These are phyloP conservation scores for Asterella californica DNA, from an alignment of 225 moss, liverwort and hornwort species.

Conservation along the genomic window DNA sequence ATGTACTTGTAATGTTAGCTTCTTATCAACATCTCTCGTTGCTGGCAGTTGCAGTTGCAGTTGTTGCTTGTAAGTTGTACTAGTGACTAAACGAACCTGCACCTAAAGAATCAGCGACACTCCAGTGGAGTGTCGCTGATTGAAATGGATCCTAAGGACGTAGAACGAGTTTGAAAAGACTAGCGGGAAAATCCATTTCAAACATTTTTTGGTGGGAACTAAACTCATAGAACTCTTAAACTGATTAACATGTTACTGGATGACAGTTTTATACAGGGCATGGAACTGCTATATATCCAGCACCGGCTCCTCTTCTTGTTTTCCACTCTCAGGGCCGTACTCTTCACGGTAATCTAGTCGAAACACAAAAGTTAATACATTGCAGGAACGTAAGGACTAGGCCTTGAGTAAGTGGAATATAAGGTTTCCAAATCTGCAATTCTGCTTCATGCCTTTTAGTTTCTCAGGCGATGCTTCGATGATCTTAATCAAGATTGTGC, in stretches of 20 bases:
- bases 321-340: slow-evolving; percentile 39
- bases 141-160: too few species aligned
- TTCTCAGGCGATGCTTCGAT: neutral
- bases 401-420: neutral
- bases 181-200: neutral
- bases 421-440: neutral
- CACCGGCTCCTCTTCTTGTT: slow-evolving; percentile 40
- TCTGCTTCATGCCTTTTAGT: neutral
- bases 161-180: neutral
- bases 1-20: neutral
- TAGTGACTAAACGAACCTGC: neutral
- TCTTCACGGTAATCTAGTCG: slow-evolving; percentile 16
- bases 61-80: neutral
- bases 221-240: neutral
- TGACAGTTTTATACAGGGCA: slow-evolving; percentile 42
- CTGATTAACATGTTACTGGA: slow-evolving; percentile 11
- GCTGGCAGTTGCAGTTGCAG: neutral
- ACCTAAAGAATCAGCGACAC: neutral
- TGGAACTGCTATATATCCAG: slow-evolving; percentile 36
- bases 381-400: neutral
- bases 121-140: too few species aligned
- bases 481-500: neutral
- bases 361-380: neutral
- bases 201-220: neutral
- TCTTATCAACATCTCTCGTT: neutral